A percentile compares a stretch with the other conserved stretches of the same genome.
These are phyloP conservation scores for Pseudisothecium myosuroides DNA, from an alignment of 225 moss, liverwort and hornwort species.

Conservation along the genomic window DNA sequence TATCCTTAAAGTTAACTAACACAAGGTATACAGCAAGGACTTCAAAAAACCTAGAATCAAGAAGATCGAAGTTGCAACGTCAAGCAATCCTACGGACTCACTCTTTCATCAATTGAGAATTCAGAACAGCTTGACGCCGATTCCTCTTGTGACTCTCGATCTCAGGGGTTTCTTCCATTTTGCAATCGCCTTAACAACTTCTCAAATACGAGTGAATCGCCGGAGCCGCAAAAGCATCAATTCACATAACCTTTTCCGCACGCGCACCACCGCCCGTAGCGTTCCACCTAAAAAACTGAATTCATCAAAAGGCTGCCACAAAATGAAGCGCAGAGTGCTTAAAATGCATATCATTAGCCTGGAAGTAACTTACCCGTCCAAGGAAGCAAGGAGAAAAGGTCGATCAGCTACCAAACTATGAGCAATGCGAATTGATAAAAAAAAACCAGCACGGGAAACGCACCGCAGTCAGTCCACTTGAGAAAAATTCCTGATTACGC, in stretches of 20 bases:
- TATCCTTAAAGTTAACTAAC: background rate
- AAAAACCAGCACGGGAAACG: background rate
- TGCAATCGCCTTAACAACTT: background rate
- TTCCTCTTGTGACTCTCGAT: slow-evolving; percentile 38
- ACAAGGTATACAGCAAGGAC: background rate
- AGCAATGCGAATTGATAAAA: background rate
- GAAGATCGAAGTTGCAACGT: background rate
- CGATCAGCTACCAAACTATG: background rate
- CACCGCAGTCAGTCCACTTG: background rate
- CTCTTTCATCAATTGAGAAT: slow-evolving; percentile 77
- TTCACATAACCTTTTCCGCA: background rate
- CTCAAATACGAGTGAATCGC: background rate
- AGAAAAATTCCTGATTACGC: background rate
- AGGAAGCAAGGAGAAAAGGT: background rate
- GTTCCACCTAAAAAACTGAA: background rate
- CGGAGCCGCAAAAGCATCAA: background rate
- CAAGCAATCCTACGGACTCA: slow-evolving; percentile 9
- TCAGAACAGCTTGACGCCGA: slow-evolving; percentile 71
- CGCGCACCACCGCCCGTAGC: background rate
- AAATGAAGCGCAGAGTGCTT: background rate
- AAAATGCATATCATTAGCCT: background rate
- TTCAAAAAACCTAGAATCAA: background rate
- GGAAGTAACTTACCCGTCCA: background rate
- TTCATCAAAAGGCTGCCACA: background rate
- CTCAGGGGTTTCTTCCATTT: slow-evolving; percentile 35